Base-by-base conservation (phyloP, 805 yeast genomes). In the Candida qinlingensis region DNA sequence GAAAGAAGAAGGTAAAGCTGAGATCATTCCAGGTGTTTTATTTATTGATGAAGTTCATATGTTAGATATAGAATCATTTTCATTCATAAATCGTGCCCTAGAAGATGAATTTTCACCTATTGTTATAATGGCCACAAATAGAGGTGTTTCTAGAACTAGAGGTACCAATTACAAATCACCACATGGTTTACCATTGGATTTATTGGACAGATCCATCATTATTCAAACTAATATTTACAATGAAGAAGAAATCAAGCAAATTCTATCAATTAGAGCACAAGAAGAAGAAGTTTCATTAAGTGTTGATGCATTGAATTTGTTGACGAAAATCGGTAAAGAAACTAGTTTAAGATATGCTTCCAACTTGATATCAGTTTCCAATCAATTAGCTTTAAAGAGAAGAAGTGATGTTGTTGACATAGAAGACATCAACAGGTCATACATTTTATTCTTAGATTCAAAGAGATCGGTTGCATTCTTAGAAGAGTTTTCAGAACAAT, bases 1-100 rank as follows among this genome's bases (percentile, higher is more conserved):
- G 96, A 89, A 87, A 62, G 98, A 94, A 71, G 98, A 94, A 74
- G 98, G 99, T 51, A 94, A 94, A 68, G 99, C 99, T 9, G 95
- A 92, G 66, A 89, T 94, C 55, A 89, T 89, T 39, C 98, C 99
- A 11, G 99, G 99, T 60, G 99, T 94, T 13, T 74, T 94, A 58
- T 94, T 94, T 68, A 90, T 94, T 58, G 99, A 94, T 69, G 99
- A 94, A 72, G 97, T 91, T 44, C 96, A 94, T 70, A 94, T 94
- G 98, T 80, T 94, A 55, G 99, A 94, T 68, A 85, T 94, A 60
- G 99, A 94, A 69, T 84, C 96, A 61, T 94, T 94, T 65, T 87
- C 98, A 13, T 94, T 87, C 68, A 79, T 94, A 59, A 94, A 94
- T 72, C 81, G 97, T 57, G 99, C 99, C 9, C 75, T 94, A 51